Evolutionary conservation across 1,284 basidiomycete genomes (phyloP), one percentile per base, ranked within the genome.

Genomic region (Abortiporus biennis): DNA sequence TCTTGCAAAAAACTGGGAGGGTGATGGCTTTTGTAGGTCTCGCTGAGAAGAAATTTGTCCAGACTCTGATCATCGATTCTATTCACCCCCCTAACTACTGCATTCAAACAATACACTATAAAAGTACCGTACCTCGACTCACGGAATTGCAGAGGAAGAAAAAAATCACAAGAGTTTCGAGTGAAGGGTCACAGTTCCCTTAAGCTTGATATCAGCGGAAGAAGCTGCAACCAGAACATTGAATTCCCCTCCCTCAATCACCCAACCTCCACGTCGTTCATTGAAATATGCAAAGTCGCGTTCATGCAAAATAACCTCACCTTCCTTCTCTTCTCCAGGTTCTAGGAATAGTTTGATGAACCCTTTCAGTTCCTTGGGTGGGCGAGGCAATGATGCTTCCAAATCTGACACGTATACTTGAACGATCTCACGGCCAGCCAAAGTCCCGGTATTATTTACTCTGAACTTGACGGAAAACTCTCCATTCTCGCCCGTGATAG

Each of bases 231-330:
- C 38, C 13, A 40, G 6, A 15, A 40, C 30, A 15, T 30, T 30
- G 30, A 32, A 40, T 5, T 4, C 22, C 19, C 38, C 38, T 29
- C 13, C 13, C 29, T 40, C 38, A 11, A 17, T 62, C 16, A 53
- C 46, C 66, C 66, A 69, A 13, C 53, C 43, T 0, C 44, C 38
- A 38, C 59, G 54, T 23, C 44, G 44, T 29, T 68, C 65, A 38
- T 76, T 68, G 69, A 71, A 80, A 50, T 76, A 78, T 15, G 69
- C 71, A 11, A 74, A 63, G 1, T 76, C 73, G 41, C 76, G 74
- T 49, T 73, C 74, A 48, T 78, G 74, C 35, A 82, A 59, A 17
- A 43, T 45, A 16, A 81, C 47, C 24, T 58, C 46, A 3, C 74
- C 66, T n/a, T 49, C 54, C 46, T 63, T 54, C 35, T 53, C 62